A percentile compares a stretch with the other conserved stretches of the same genome.
These are phyloP conservation scores for Simplicillium aogashimaense DNA, from an alignment of 2,329 filamentous ascomycete genomes.

Conservation along the genomic window DNA sequence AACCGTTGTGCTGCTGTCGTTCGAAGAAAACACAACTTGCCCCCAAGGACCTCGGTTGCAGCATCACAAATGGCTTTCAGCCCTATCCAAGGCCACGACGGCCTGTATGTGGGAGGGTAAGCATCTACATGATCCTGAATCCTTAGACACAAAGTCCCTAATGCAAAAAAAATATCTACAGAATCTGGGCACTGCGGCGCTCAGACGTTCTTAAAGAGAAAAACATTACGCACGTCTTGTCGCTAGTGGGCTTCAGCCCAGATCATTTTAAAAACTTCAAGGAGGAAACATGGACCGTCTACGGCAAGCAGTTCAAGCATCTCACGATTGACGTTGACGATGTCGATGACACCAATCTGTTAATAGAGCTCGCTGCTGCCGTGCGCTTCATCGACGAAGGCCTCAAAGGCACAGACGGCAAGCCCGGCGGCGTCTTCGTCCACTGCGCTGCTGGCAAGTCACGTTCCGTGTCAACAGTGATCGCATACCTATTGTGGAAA, in stretches of 20 bases:
- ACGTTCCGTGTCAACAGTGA: constrained; percentile 72
- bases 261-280: constrained; percentile 31
- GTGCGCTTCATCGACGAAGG: constrained; percentile 78
- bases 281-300: constrained; percentile 36
- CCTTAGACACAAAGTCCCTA: too few species aligned
- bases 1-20: too few species aligned
- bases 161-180: too few species aligned
- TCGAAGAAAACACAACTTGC: too few species aligned
- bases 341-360: constrained; percentile 76
- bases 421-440: constrained; percentile 39
- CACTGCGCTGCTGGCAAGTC: constrained; percentile 93
- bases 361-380: constrained; percentile 68
- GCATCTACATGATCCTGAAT: too few species aligned
- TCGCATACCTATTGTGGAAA: constrained; percentile 75
- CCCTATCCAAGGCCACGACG: constrained; percentile 4
- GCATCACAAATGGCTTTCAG: constrained; percentile 5
- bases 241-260: constrained; percentile 54
- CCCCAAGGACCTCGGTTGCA: background rate
- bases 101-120: constrained; percentile 7
- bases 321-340: constrained; percentile 81
- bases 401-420: constrained; percentile 27
- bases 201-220: constrained; percentile 59
- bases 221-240: constrained; percentile 85
- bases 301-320: constrained; percentile 55
- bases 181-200: constrained; percentile 69